Evolutionary conservation across 1,284 basidiomycete species (phyloP), one percentile per base, ranked within the genome.

Genomic region (Trametes sp.): DNA sequence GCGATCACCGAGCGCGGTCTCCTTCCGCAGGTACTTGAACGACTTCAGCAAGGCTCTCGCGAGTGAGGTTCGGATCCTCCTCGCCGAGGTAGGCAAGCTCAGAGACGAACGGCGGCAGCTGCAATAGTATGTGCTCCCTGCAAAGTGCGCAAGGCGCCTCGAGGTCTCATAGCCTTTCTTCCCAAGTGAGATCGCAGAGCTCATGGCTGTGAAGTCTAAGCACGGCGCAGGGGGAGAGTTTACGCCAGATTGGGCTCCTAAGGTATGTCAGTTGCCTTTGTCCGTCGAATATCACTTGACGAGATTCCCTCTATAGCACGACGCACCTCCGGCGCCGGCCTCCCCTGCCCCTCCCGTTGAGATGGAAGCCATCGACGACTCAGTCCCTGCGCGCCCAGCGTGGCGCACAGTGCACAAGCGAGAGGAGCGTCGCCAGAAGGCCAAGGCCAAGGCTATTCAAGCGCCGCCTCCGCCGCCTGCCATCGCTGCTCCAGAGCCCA

Each of bases 151-250:
- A 36, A 57, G 54, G 45, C 28, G 35, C 28, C 35, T 28, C 31
- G n/a, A 6, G 28, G 23, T 28, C 45, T 26, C 19, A 26, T 23
- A n/a, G 19, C 16, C 53, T 31, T 54, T 51, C 35, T 29, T n/a
- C 21, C 70, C n/a, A n/a, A 91, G 89, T 65, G 90, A 92, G 74
- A 90, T 92, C 62, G 85, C 90, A 24, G 89, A 90, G 72, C 78
- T 92, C 64, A 89, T 92, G 88, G 81, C 82, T 52, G 82, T 90
- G 61, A 90, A 90, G 75, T 86, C 89, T 21, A 92, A 91, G 74
- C 87, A 89, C 70, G 87, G 89, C 29, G 81, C 84, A 3, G 87
- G 86, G 26, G 88, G 88, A 23, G 87, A 90, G 67, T 92, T 86
- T 69, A 80, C 84, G 16, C 85, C 87, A 19, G 84, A 87, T 49